Conservation (phyloP, 2,329 filamentous ascomycete species). For the Calonectria pteridis region DNA sequence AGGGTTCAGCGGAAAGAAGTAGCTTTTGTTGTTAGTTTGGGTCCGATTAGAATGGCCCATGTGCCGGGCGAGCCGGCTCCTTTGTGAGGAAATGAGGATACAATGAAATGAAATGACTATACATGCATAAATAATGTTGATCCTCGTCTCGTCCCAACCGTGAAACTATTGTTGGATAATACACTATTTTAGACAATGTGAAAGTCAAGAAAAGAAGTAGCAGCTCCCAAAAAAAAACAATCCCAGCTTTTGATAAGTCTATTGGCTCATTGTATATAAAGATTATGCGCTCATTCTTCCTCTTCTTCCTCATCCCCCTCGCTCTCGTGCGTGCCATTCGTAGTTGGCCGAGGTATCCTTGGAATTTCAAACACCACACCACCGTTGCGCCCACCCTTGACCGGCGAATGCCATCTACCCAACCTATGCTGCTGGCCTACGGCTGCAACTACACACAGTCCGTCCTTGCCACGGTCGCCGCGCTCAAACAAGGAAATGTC, state of each 20-base stretch:
- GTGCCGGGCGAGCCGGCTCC: neutral
- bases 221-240: conserved; percentile 8
- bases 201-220: neutral
- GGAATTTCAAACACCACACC: conserved; percentile 90
- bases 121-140: neutral
- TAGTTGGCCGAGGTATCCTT: conserved; percentile 50
- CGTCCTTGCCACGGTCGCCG: conserved; percentile 80
- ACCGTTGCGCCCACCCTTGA: conserved; percentile 77
- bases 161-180: neutral
- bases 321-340: conserved; percentile 51
- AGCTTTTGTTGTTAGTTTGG: neutral
- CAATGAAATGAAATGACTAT: conserved; percentile 9
- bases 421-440: conserved; percentile 88
- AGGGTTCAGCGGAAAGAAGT: neutral
- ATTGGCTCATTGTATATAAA: conserved; percentile 42
- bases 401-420: conserved; percentile 80
- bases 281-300: conserved; percentile 40
- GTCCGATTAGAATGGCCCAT: neutral
- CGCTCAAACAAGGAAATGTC: conserved; percentile 89
- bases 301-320: conserved; percentile 36
- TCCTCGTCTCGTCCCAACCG: neutral
- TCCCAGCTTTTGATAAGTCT: conserved; percentile 33
- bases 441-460: conserved; percentile 86
- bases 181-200: conserved; percentile 1
- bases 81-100: conserved; percentile 11